Conservation (phyloP, 2,329 filamentous ascomycete genomes). For the Didymella pinodella region DNA sequence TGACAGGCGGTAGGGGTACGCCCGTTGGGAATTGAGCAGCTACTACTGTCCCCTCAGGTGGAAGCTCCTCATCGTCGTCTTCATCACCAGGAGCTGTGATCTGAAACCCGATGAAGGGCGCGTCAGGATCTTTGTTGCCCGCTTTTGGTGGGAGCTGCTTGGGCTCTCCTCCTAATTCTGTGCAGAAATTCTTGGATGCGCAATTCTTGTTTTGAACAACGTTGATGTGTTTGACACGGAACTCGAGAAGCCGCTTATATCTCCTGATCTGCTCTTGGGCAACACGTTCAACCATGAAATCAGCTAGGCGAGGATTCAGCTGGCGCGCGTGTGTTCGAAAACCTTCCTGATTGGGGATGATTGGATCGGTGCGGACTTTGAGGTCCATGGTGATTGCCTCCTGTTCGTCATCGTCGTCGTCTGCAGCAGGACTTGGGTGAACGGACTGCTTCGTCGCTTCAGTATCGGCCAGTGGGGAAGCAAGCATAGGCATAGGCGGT, state of each 20-base stretch:
- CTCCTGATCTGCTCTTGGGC: slow-evolving; percentile 80
- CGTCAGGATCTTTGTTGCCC: slow-evolving; percentile 67
- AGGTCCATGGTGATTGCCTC: slow-evolving; percentile 69
- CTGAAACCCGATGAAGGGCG: slow-evolving; percentile 62
- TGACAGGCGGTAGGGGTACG: slow-evolving; percentile 82
- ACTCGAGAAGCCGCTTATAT: slow-evolving; percentile 78
- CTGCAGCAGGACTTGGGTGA: slow-evolving; percentile 46
- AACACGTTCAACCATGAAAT: slow-evolving; percentile 78
- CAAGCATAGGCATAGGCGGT: slow-evolving; percentile 64
- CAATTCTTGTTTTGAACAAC: slow-evolving; percentile 67
- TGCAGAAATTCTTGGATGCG: slow-evolving; percentile 68
- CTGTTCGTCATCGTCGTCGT: slow-evolving; percentile 56
- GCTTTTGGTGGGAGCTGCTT: slow-evolving; percentile 67
- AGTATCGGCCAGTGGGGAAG: slow-evolving; percentile 54
- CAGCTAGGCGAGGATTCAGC: slow-evolving; percentile 76
- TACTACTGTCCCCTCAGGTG: slow-evolving; percentile 72
- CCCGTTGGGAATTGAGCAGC: slow-evolving; percentile 79
- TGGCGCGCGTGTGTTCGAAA: slow-evolving; percentile 77
- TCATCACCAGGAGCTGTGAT: slow-evolving; percentile 63
- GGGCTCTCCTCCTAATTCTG: slow-evolving; percentile 71
- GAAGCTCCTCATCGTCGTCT: slow-evolving; percentile 72
- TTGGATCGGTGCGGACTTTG: slow-evolving; percentile 68
- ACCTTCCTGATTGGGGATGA: slow-evolving; percentile 76
- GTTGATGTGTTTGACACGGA: slow-evolving; percentile 73
- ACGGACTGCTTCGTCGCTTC: slow-evolving; percentile 46